Evolutionary conservation across 768 basidiomycete species (phyloP).

Genomic region (Collybia sp.): DNA sequence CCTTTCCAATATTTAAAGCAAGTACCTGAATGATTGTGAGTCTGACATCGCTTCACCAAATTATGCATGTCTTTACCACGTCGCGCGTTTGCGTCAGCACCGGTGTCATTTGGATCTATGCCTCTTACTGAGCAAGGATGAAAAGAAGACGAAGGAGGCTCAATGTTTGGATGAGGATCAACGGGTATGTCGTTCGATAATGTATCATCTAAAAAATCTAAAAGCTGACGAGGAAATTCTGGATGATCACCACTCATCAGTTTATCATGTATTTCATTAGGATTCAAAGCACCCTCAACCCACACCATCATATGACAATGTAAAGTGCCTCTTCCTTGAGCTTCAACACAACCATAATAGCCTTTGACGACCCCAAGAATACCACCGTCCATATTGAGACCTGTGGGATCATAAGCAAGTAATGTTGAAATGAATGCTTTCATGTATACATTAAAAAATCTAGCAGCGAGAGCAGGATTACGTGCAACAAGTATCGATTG

Average conservation of each 20-base stretch:
- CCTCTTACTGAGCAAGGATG: slow-evolving; percentile 16
- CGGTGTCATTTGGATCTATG: neutral
- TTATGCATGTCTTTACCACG: slow-evolving; percentile 21
- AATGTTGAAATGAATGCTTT: slow-evolving; percentile 24
- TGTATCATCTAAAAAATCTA: slow-evolving; percentile 22
- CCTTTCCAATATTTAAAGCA: slow-evolving; percentile 34
- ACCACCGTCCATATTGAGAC: neutral
- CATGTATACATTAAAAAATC: slow-evolving; percentile 38
- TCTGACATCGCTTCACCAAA: slow-evolving; percentile 22
- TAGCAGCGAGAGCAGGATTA: slow-evolving; percentile 31
- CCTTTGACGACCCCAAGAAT: slow-evolving; percentile 12
- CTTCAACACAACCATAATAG: slow-evolving; percentile 27
- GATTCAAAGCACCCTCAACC: slow-evolving; percentile 25
- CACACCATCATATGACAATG: slow-evolving; percentile 30
- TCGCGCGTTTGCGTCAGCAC: neutral
- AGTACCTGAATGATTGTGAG: slow-evolving; percentile 24
- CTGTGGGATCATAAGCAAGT: slow-evolving; percentile 13
- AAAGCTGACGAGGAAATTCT: slow-evolving; percentile 11
- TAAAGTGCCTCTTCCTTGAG: slow-evolving; percentile 27
- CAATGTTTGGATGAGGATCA: slow-evolving; percentile 2
- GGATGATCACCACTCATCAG: slow-evolving; percentile 6
- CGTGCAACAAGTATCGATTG: slow-evolving; percentile 27
- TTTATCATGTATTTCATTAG: slow-evolving; percentile 17
- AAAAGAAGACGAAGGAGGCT: slow-evolving; percentile 3
- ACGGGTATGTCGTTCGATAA: slow-evolving; percentile 19